Base-by-base conservation (phyloP, 2,329 filamentous ascomycete species). In the Colletotrichum trifolii region DNA sequence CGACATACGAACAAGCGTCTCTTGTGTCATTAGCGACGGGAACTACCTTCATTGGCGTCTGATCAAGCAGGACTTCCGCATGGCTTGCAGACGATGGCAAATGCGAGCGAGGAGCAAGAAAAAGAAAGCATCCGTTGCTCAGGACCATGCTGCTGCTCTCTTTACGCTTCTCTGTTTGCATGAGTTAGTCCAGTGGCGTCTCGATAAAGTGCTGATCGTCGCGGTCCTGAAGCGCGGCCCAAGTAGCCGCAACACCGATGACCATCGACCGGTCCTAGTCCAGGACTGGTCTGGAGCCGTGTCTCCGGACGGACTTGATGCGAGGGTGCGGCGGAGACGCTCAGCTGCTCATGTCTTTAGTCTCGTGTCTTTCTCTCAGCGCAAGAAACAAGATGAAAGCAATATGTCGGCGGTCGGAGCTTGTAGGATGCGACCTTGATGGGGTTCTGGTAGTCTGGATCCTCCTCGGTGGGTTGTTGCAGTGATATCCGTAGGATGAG, bases 121-220 rank as follows among this genome's bases (percentile, higher is more conserved):
- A 38, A 60, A 60, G 47, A 35, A 50, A 43, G 4, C 9, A 11
- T 10, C 40, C 35, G 25, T 35, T 15, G 13, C 2, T 13, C 15
- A 13, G n/a, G 42, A n/a, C 25, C 25, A 25, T 25, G 25, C 17
- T 36, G 15, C 42, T 47, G 15, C 17, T 49, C 54, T 33, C 36
- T 15, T 43, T 33, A 33, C 7, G n/a, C 25, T 17, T 8, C n/a
- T 36, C 2, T 6, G 35, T 40, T n/a, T 25, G 40, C 48, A 25
- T 25, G 25, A 54, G 13, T 34, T 49, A 42, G 49, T 4, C 55
- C 57, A 54, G 57, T 40, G 35, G 57, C 40, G 48, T 60, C 40
- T 47, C 15, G 43, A 54, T 60, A 46, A 54, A 39, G 50, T 60
- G 57, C 50, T 54, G 57, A 60, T 60, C 49, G 40, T 40, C 50